A percentile compares a stretch with the other conserved stretches of the same genome.
These are phyloP conservation scores for Debaryomyces coudertii DNA, from an alignment of 1,139 yeast genomes.

Conservation along the genomic window DNA sequence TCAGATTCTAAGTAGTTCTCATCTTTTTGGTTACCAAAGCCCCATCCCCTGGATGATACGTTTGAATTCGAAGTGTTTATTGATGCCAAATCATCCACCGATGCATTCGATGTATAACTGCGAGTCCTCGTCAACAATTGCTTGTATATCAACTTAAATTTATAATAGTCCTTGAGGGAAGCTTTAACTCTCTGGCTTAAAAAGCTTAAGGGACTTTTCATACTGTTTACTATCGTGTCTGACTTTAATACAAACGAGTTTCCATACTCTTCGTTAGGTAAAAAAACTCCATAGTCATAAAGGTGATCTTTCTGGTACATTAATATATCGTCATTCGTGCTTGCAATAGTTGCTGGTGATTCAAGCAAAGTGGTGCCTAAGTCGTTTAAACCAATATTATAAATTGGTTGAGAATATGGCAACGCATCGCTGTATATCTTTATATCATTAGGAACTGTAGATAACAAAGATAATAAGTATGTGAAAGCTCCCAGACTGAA, in stretches of 20 bases:
- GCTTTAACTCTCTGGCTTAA: conserved; percentile 25
- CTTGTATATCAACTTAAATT: conserved; percentile 39
- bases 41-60: conserved; percentile 5
- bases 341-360: conserved; percentile 54
- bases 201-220: conserved; percentile 8
- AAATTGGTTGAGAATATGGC: conserved; percentile 51
- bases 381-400: conserved; percentile 68
- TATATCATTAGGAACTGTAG: conserved; percentile 40
- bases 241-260: conserved; percentile 16
- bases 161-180: conserved; percentile 41
- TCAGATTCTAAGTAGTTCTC: conserved; percentile 19
- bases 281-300: conserved; percentile 53
- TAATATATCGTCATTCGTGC: conserved; percentile 73
- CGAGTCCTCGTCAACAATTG: conserved; percentile 21
- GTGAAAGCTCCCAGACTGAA: conserved; percentile 33
- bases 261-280: conserved; percentile 26
- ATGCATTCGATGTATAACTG: conserved; percentile 12
- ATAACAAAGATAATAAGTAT: conserved; percentile 39
- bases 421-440: conserved; percentile 22
- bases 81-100: conserved; percentile 28
- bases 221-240: conserved; percentile 13
- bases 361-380: conserved; percentile 27
- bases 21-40: background rate
- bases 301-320: conserved; percentile 55
- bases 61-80: conserved; percentile 25